These are phyloP conservation scores for Xylaria telfairii DNA, from an alignment of 495 filamentous ascomycete genomes.

Conservation along the genomic window DNA sequence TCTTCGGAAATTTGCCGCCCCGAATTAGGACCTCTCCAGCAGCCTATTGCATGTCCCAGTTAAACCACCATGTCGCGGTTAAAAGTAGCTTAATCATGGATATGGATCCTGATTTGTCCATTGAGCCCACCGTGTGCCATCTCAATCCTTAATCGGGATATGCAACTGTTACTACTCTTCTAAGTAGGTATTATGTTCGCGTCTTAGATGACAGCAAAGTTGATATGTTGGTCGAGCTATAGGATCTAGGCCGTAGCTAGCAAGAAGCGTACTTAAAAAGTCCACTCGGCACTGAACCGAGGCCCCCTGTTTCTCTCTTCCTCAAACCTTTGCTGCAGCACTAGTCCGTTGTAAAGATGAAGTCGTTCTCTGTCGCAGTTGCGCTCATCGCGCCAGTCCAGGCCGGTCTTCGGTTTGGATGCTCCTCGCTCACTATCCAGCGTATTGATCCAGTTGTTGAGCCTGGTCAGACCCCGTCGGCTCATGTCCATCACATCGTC, in stretches of 20 bases:
- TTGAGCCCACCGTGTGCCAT: constrained; percentile 4
- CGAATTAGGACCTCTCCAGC: constrained; percentile 23
- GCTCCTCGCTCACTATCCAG: constrained; percentile 53
- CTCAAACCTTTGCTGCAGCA: constrained; percentile 30
- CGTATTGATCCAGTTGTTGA: constrained; percentile 56
- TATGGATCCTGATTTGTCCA: constrained; percentile 24
- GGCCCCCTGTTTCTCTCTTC: constrained; percentile 24
- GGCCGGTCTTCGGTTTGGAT: constrained; percentile 55
- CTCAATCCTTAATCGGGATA: constrained; percentile 20
- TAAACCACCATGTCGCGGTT: constrained; percentile 36
- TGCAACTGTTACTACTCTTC: constrained; percentile 19
- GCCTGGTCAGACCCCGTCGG: constrained; percentile 48
- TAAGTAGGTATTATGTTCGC: constrained; percentile 20
- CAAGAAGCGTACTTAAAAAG: constrained; percentile 16
- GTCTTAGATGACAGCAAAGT: not conserved
- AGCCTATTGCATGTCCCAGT: constrained; percentile 28
- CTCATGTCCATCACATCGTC: constrained; percentile 58
- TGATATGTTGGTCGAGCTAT: not conserved
- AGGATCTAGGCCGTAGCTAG: not conserved
- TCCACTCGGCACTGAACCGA: constrained; percentile 13
- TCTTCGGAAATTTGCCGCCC: constrained; percentile 31
- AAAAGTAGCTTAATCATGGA: constrained; percentile 32
- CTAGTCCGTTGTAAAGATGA: constrained; percentile 44
- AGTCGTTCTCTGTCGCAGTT: constrained; percentile 47
- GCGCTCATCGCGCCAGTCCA: constrained; percentile 47